phyloP scores from a whole-genome alignment of 2,329 filamentous ascomycete genomes.

The Geosmithia putterillii region DNA sequence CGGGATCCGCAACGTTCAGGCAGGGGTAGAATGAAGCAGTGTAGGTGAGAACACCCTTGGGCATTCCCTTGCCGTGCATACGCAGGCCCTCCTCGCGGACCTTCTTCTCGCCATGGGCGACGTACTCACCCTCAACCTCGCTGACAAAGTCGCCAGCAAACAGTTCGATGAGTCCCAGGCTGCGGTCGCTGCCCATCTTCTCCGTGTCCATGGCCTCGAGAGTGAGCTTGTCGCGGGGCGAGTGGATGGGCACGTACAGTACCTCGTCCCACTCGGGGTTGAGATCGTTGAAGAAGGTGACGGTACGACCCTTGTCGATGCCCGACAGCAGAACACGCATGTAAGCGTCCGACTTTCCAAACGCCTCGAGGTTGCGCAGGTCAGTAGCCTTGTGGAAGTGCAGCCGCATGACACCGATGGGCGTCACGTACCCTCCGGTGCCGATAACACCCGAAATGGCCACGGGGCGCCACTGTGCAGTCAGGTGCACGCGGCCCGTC shows the following conservation, averaged over 20 bases:
- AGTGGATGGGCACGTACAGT: conserved; percentile 85
- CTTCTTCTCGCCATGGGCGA: conserved; percentile 65
- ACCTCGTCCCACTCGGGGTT: conserved; percentile 95
- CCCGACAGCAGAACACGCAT: conserved; percentile 80
- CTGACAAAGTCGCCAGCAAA: conserved; percentile 65
- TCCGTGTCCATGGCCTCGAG: conserved; percentile 97
- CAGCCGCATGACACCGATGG: conserved; percentile 88
- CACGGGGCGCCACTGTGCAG: conserved; percentile 90
- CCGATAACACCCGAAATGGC: conserved; percentile 69
- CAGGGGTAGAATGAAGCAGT: conserved; percentile 85
- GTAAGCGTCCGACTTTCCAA: conserved; percentile 96
- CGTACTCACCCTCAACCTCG: conserved; percentile 72
- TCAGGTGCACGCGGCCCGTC: conserved; percentile 80
- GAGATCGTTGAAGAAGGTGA: conserved; percentile 92
- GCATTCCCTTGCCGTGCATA: conserved; percentile 57
- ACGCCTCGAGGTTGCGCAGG: conserved; percentile 82
- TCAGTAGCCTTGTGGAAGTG: conserved; percentile 77
- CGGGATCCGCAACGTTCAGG: conserved; percentile 77
- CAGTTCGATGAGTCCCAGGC: conserved; percentile 71
- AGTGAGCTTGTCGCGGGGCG: conserved; percentile 66
- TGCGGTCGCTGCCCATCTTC: conserved; percentile 80
- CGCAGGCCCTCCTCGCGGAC: conserved; percentile 55
- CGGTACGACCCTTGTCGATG: conserved; percentile 80
- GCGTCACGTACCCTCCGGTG: conserved; percentile 81
- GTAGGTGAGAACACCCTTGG: conserved; percentile 74